Evolutionary conservation across 179 eudicot species (phyloP), one percentile per base, ranked within the genome.

Genomic region (Pouteria campechiana): DNA sequence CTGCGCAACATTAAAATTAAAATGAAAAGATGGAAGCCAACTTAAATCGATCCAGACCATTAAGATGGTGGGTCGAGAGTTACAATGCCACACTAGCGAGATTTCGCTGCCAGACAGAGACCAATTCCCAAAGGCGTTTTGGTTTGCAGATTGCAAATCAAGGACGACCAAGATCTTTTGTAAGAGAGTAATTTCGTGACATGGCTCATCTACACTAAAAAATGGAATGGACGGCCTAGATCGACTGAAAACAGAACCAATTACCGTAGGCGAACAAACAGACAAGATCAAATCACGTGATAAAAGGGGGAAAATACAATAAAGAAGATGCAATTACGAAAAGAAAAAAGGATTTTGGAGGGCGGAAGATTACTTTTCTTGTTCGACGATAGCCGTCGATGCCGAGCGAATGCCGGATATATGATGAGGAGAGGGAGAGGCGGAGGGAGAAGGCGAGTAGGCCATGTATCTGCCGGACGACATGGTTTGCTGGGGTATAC

Each of bases 381-480:
- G 92, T 41, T 88, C 94, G 25, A 57, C 60, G 52, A 78, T 35
- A 24, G 78, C 78, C 44, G 65, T 22, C 27, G 89, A 57, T 40
- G 84, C 74, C 35, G 97, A 81, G 51, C 81, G 92, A 11, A 83
- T 67, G 34, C 65, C 81, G 43, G 61, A 57, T 69, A 85, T 54
- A 56, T 85, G 97, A n/a, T n/a, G n/a, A 41, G 97, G 93, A 45
- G 98, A 90, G 67, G 72, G 94, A 61, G 98, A 84, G 7, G 95
- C 78, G 14, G 97, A 87, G 0, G 94, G 94, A 3, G 96, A 90
- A 4, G 98, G 98, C 6, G 98, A 79, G 75, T 73, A 79, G 0
- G 83, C 68, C 89, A 89, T 89, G 55, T 81, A 89, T 67, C 95
- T 81, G 29, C 93, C 95, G 64, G 95, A 73, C 46, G 95, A 72